Percentiles rank a stretch among this genome's conserved stretches.
These are phyloP conservation scores for Saccharomyces hybrid DNA, from an alignment of 1,139 yeast genomes.

Conservation along the genomic window DNA sequence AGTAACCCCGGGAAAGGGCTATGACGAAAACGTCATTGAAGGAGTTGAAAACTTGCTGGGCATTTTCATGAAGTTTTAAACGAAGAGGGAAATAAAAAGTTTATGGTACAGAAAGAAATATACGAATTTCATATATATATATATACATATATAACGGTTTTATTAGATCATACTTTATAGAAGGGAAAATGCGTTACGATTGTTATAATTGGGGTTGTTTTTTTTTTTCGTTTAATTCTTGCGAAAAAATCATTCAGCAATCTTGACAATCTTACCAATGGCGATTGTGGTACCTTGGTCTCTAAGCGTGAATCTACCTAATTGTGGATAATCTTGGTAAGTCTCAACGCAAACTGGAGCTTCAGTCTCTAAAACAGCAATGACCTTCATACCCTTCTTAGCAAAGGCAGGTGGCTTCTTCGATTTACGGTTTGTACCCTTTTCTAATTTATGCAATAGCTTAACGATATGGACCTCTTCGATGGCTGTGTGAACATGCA, in stretches of 20 bases:
- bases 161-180: neutral
- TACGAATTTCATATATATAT: slow-evolving; percentile 3
- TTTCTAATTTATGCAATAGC: slow-evolving; percentile 86
- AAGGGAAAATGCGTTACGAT: neutral
- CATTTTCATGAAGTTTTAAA: slow-evolving; percentile 29
- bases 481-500: slow-evolving; percentile 98
- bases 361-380: slow-evolving; percentile 78
- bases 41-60: slow-evolving; percentile 59
- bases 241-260: slow-evolving; percentile 37
- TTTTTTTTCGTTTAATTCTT: neutral
- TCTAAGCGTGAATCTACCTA: slow-evolving; percentile 96
- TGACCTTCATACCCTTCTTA: slow-evolving; percentile 96
- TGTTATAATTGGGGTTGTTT: neutral
- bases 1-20: slow-evolving; percentile 54
- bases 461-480: slow-evolving; percentile 84
- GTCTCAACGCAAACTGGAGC: slow-evolving; percentile 92
- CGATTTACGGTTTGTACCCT: slow-evolving; percentile 93
- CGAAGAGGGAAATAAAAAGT: neutral
- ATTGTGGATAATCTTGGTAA: slow-evolving; percentile 83
- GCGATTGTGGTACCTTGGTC: slow-evolving; percentile 98
- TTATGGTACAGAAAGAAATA: neutral
- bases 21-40: slow-evolving; percentile 58
- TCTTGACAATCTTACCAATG: slow-evolving; percentile 87
- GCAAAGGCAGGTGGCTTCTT: slow-evolving; percentile 98
- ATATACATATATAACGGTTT: neutral